Conservation (phyloP, 352 stramenopile genomes). For the Globisporangium middletonii region DNA sequence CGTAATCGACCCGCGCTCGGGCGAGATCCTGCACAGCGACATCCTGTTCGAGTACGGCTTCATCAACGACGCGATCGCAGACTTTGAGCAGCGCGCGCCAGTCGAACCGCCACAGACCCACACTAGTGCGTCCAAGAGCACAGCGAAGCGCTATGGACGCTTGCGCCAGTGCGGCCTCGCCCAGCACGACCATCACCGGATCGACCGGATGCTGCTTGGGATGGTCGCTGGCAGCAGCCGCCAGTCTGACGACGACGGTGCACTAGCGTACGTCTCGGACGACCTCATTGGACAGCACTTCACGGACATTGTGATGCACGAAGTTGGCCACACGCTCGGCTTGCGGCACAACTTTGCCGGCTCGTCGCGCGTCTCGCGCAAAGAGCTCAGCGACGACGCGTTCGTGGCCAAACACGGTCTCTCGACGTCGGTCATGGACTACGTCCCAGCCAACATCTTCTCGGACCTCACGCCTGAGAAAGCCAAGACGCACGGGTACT, state of each 20-base stretch:
- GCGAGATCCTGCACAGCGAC: conserved; percentile 84
- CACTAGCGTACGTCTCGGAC: conserved; percentile 32
- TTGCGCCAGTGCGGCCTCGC: conserved; percentile 36
- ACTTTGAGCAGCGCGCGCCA: conserved; percentile 45
- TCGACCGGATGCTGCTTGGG: conserved; percentile 31
- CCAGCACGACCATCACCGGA: conserved; percentile 26
- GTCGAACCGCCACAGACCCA: conserved; percentile 14
- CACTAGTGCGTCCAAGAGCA: neutral
- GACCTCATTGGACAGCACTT: conserved; percentile 63
- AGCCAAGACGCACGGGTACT: conserved; percentile 46
- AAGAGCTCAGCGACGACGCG: conserved; percentile 44
- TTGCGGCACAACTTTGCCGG: conserved; percentile 85
- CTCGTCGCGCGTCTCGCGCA: conserved; percentile 38
- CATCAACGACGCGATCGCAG: conserved; percentile 56
- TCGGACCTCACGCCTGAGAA: conserved; percentile 47
- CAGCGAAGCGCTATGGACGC: conserved; percentile 5
- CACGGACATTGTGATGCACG: conserved; percentile 80
- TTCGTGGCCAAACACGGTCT: conserved; percentile 49
- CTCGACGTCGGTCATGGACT: conserved; percentile 83
- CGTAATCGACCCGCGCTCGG: conserved; percentile 69
- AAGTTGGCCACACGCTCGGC: conserved; percentile 85
- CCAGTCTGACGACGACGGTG: neutral
- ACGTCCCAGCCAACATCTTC: conserved; percentile 76
- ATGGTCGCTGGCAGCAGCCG: conserved; percentile 24
- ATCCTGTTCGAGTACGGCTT: conserved; percentile 87